These are phyloP conservation scores for Phytopythium vexans DNA, from an alignment of 352 stramenopile genomes.

Conservation along the genomic window DNA sequence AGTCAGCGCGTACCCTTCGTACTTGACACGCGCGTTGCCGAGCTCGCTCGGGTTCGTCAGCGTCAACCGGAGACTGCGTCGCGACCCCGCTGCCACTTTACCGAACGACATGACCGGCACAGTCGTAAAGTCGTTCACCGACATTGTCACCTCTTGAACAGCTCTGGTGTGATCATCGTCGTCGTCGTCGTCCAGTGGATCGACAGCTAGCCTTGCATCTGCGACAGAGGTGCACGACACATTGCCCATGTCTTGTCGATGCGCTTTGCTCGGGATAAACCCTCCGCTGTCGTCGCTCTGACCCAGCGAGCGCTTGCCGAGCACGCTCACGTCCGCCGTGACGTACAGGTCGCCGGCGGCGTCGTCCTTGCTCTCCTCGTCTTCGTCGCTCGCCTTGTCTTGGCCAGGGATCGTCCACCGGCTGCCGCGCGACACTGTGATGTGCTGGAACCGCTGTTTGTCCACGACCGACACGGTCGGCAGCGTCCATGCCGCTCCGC, in stretches of 20 bases:
- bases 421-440: constrained; percentile 5
- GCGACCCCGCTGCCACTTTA: constrained; percentile 38
- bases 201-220: background rate
- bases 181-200: background rate
- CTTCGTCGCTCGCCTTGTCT: background rate
- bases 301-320: constrained; percentile 3
- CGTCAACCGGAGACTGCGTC: constrained; percentile 41
- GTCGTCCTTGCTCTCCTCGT: constrained; percentile 6
- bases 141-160: constrained; percentile 16
- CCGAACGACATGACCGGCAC: constrained; percentile 52
- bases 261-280: too few species aligned
- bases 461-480: background rate
- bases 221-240: too few species aligned
- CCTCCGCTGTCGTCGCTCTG: too few species aligned
- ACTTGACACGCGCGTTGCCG: constrained; percentile 62
- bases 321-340: background rate
- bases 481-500: background rate
- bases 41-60: constrained; percentile 58
- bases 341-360: background rate
- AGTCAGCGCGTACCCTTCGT: constrained; percentile 57
- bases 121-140: constrained; percentile 44
- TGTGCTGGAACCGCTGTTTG: constrained; percentile 9
- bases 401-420: background rate
- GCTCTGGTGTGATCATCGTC: background rate
- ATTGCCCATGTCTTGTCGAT: too few species aligned